A percentile compares a stretch with the other conserved stretches of the same genome.
These are phyloP conservation scores for Nemania bipapillata DNA, from an alignment of 2,329 filamentous ascomycete genomes.

Conservation along the genomic window DNA sequence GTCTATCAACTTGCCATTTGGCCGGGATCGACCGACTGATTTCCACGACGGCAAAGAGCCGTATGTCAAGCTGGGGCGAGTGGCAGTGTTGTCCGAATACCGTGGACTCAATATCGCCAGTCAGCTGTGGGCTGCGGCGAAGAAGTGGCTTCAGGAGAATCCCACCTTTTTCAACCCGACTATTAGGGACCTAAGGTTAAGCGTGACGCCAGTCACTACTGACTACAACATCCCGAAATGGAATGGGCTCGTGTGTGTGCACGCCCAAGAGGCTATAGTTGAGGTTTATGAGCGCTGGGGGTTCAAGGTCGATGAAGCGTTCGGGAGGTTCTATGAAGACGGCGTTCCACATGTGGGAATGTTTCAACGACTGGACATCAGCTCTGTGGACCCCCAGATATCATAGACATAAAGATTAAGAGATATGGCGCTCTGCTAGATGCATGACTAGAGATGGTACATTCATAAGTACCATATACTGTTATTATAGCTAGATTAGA, in stretches of 20 bases:
- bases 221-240: slow-evolving; percentile 66
- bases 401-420: slow-evolving; percentile 17
- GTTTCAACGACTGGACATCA: slow-evolving; percentile 66
- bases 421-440: background rate
- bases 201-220: slow-evolving; percentile 55
- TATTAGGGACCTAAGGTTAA: slow-evolving; percentile 58
- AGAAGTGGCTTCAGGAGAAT: slow-evolving; percentile 74
- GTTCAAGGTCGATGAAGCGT: slow-evolving; percentile 75
- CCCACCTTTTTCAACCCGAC: slow-evolving; percentile 65
- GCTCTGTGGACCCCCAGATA: slow-evolving; percentile 34
- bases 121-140: slow-evolving; percentile 72
- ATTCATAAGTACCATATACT: background rate
- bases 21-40: slow-evolving; percentile 60
- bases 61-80: slow-evolving; percentile 82
- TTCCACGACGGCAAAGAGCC: slow-evolving; percentile 73
- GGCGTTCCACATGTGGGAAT: slow-evolving; percentile 87
- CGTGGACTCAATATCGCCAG: slow-evolving; percentile 73
- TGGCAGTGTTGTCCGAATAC: slow-evolving; percentile 75
- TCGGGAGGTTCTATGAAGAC: slow-evolving; percentile 85
- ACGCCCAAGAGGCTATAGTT: slow-evolving; percentile 77
- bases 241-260: slow-evolving; percentile 79
- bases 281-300: slow-evolving; percentile 76
- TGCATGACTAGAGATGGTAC: background rate
- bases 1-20: slow-evolving; percentile 39
- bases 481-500: slow-evolving; percentile 3